Evolutionary conservation across 176 grass and related monocot genomes (phyloP).

Genomic region (Alopecurus myosuroides): DNA sequence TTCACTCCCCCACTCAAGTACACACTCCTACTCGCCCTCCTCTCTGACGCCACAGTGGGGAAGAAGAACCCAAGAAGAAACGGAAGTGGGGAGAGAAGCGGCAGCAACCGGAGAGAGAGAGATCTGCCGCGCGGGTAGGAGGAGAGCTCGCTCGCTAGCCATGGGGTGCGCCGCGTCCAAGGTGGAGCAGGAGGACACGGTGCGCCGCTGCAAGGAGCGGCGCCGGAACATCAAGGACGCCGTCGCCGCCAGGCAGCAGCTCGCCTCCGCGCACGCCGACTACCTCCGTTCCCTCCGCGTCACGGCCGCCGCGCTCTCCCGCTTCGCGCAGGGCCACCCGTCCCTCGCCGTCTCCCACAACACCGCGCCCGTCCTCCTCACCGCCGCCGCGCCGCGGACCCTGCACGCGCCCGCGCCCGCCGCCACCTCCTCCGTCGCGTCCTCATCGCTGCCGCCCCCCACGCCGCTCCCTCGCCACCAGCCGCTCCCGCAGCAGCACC

Average conservation of each 20-base stretch:
- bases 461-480: constrained; percentile 35
- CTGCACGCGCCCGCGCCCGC: not conserved
- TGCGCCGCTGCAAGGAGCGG: constrained; percentile 97
- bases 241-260: constrained; percentile 72
- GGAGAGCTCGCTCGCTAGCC: not conserved
- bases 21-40: not conserved
- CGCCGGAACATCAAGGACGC: constrained; percentile 85
- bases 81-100: not conserved
- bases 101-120: not conserved
- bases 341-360: constrained; percentile 81
- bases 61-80: constrained; percentile 17
- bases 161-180: constrained; percentile 94
- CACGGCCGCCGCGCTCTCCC: constrained; percentile 68
- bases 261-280: constrained; percentile 86
- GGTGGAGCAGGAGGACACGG: constrained; percentile 94
- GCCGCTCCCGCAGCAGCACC: not conserved
- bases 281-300: constrained; percentile 86
- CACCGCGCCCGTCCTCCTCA: constrained; percentile 75
- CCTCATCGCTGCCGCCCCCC: constrained; percentile 19
- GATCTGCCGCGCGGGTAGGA: not conserved
- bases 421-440: constrained; percentile 12
- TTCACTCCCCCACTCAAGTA: constrained; percentile 18
- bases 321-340: constrained; percentile 73
- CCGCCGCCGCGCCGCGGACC: constrained; percentile 20
- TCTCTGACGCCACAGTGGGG: constrained; percentile 3